A percentile compares a stretch with the other conserved stretches of the same genome.
phyloP scores from a whole-genome alignment of 2,329 filamentous ascomycete species.

The Arthroderma sp. region DNA sequence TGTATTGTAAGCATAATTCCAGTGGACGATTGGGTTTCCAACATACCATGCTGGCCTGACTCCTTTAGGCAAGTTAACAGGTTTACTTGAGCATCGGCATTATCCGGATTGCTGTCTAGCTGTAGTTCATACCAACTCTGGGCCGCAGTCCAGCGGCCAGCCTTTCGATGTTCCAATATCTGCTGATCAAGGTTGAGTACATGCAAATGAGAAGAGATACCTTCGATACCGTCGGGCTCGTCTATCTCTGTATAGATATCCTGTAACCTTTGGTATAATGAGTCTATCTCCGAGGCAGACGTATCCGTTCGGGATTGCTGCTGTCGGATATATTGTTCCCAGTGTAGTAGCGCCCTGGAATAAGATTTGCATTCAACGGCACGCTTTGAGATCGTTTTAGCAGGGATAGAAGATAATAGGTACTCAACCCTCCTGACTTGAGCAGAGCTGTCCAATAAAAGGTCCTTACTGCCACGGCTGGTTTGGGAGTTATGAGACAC shows the following conservation, averaged over 20 bases:
- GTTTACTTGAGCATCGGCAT: slow-evolving; percentile 66
- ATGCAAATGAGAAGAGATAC: slow-evolving; percentile 75
- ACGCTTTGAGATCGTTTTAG: slow-evolving; percentile 61
- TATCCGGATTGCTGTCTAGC: slow-evolving; percentile 62
- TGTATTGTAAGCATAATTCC: background rate
- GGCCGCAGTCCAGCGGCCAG: slow-evolving; percentile 83
- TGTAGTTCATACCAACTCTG: slow-evolving; percentile 97
- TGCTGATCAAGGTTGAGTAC: slow-evolving; percentile 88
- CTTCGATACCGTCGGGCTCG: slow-evolving; percentile 90
- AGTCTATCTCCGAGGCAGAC: slow-evolving; percentile 41
- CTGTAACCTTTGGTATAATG: slow-evolving; percentile 65
- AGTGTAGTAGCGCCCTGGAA: slow-evolving; percentile 80
- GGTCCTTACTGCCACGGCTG: slow-evolving; percentile 19
- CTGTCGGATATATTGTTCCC: slow-evolving; percentile 76
- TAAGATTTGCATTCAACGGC: slow-evolving; percentile 93
- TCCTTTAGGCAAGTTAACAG: slow-evolving; percentile 81
- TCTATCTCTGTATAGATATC: slow-evolving; percentile 96
- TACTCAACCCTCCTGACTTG: slow-evolving; percentile 54
- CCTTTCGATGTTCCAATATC: slow-evolving; percentile 81
- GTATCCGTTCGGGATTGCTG: slow-evolving; percentile 33
- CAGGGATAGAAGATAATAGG: slow-evolving; percentile 55
- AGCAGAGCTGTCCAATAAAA: slow-evolving; percentile 16
- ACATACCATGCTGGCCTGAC: slow-evolving; percentile 80
- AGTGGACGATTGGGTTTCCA: background rate
- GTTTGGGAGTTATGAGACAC: slow-evolving; percentile 16